phyloP scores from a whole-genome alignment of 495 filamentous ascomycete species.

The Aspergillus panamensis region DNA sequence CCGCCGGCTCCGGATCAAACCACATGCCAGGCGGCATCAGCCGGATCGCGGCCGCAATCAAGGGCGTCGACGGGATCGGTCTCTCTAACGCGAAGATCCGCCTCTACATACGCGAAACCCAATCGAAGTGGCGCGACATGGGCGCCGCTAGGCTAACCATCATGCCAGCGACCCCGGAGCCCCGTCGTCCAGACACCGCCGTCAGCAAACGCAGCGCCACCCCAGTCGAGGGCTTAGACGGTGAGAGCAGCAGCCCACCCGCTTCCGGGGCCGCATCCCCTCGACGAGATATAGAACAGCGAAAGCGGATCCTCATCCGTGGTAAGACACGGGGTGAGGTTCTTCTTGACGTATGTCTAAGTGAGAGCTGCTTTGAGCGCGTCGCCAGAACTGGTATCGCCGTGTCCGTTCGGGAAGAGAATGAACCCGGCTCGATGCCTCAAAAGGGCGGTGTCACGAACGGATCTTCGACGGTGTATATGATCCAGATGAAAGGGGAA shows the following conservation, averaged over 20 bases:
- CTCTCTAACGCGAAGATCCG: conserved; percentile 75
- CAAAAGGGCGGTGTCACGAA: conserved; percentile 66
- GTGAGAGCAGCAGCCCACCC: conserved; percentile 21
- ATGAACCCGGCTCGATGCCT: conserved; percentile 63
- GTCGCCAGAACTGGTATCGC: conserved; percentile 81
- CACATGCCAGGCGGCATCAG: conserved; percentile 52
- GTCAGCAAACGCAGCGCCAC: conserved; percentile 26
- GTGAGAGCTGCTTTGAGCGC: conserved; percentile 78
- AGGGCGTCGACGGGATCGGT: conserved; percentile 53
- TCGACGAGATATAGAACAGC: conserved; percentile 39
- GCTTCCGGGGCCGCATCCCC: conserved; percentile 39
- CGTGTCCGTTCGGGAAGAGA: conserved; percentile 80
- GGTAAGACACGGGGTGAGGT: conserved; percentile 64
- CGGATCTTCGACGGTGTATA: conserved; percentile 71
- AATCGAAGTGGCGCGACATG: conserved; percentile 84
- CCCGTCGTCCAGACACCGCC: conserved; percentile 38
- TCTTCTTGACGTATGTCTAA: conserved; percentile 78
- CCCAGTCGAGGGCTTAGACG: conserved; percentile 18
- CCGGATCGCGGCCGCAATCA: conserved; percentile 52
- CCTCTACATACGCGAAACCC: conserved; percentile 72
- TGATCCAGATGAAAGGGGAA: conserved; percentile 73
- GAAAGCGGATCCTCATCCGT: conserved; percentile 79
- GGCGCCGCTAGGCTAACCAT: conserved; percentile 80
- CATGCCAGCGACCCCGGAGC: conserved; percentile 60
- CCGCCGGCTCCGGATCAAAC: conserved; percentile 45